Evolutionary conservation across 176 grass and related monocot genomes (phyloP).

Genomic region (sorghum (Sorghum bicolor)): DNA sequence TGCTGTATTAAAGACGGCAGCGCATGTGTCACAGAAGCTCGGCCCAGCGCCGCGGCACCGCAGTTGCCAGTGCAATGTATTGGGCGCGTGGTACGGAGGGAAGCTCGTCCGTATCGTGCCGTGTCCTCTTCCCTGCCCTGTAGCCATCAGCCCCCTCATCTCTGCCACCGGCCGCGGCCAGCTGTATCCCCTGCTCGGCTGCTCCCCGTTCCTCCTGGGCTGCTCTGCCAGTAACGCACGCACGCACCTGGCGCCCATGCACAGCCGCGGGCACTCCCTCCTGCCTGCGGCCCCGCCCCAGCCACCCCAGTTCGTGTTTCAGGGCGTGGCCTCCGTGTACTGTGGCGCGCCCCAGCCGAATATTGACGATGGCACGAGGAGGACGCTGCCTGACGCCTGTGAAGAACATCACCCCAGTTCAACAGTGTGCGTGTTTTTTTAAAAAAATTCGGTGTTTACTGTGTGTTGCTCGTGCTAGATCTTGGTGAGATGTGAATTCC

Average conservation of each 20-base stretch:
- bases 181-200: conserved; percentile 23
- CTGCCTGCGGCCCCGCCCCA: background rate
- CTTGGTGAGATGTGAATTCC: background rate
- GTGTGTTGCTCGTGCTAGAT: background rate
- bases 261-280: conserved; percentile 14
- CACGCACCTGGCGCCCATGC: conserved; percentile 20
- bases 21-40: conserved; percentile 18
- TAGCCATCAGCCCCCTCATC: background rate
- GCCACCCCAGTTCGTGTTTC: background rate
- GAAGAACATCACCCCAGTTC: conserved; percentile 12
- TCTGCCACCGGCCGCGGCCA: conserved; percentile 18
- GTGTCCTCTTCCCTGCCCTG: conserved; percentile 13
- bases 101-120: conserved; percentile 28
- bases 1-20: conserved; percentile 11
- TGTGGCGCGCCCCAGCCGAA: background rate
- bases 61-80: conserved; percentile 34
- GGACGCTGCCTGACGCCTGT: background rate
- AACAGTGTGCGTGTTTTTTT: background rate
- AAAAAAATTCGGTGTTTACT: background rate
- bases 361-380: background rate
- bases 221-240: background rate
- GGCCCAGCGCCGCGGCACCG: background rate
- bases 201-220: background rate
- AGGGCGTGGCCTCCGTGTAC: background rate
- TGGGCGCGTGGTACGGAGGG: conserved; percentile 20